Conservation (phyloP, 441 rosid genomes). For the Biscutella laevigata region DNA sequence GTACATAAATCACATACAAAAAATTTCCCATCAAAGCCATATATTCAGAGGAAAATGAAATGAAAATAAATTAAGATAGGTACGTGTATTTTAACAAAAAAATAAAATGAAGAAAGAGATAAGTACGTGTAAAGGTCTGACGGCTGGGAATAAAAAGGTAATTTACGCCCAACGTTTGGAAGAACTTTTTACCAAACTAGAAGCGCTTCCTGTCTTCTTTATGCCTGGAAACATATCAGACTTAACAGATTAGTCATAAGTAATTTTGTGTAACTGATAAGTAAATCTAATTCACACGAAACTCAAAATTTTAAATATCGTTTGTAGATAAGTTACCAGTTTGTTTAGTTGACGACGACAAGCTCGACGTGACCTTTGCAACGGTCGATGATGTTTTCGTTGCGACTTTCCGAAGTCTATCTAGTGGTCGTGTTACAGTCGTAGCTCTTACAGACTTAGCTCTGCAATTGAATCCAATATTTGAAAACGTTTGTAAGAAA, state of each 20-base stretch:
- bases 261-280: neutral
- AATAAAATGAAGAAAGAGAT: neutral
- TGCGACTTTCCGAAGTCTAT: slow-evolving; percentile 28
- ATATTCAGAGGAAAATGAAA: neutral
- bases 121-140: slow-evolving; percentile 4
- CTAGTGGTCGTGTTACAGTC: slow-evolving; percentile 23
- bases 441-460: slow-evolving; percentile 22
- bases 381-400: slow-evolving; percentile 22
- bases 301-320: neutral
- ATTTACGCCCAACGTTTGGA: slow-evolving; percentile 39
- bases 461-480: slow-evolving; percentile 24
- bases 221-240: slow-evolving; percentile 30
- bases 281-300: neutral
- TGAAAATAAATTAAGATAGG: neutral
- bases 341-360: slow-evolving; percentile 39
- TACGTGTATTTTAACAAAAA: neutral
- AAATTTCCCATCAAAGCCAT: slow-evolving; percentile 10
- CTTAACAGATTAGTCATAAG: neutral
- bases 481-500: neutral
- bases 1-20: slow-evolving; percentile 7
- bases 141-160: neutral
- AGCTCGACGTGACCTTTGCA: slow-evolving; percentile 24
- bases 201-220: slow-evolving; percentile 27
- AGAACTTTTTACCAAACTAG: slow-evolving; percentile 32
- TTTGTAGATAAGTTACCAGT: neutral